A percentile compares a stretch with the other conserved stretches of the same genome.
These are phyloP conservation scores for Fusarium virguliforme DNA, from an alignment of 2,329 filamentous ascomycete genomes.

Conservation along the genomic window DNA sequence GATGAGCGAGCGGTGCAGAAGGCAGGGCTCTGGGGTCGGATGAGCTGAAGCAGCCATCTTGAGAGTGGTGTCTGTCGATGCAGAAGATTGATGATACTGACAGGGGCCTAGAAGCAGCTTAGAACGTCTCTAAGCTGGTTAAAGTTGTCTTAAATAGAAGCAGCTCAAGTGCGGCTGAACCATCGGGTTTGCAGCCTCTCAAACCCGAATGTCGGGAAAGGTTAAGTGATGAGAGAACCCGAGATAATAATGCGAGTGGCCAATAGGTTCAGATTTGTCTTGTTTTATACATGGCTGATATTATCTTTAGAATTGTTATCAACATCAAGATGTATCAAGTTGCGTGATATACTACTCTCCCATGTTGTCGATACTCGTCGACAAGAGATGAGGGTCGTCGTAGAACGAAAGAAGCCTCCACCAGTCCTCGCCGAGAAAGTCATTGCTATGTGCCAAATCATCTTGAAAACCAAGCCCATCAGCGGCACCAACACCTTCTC, in stretches of 20 bases:
- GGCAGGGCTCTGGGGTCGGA: constrained; percentile 35
- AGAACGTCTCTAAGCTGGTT: background rate
- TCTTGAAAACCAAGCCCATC: constrained; percentile 5
- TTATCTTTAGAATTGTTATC: too few relatives aligned
- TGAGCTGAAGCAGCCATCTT: constrained; percentile 2
- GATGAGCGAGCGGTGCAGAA: constrained; percentile 57
- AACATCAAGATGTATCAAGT: too few relatives aligned
- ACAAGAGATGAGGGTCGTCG: constrained; percentile 49
- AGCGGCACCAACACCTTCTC: fast-evolving
- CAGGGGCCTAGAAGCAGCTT: background rate
- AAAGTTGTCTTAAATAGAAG: background rate
- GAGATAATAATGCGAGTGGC: background rate
- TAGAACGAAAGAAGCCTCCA: constrained; percentile 48
- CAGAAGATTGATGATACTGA: too few relatives aligned
- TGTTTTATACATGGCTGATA: too few relatives aligned
- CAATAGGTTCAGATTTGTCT: too few relatives aligned
- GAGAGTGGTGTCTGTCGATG: background rate
- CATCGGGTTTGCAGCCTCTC: constrained; percentile 3
- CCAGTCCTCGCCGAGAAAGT: constrained; percentile 44
- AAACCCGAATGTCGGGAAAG: constrained; percentile 5
- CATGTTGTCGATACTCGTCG: constrained; percentile 35
- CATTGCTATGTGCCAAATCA: constrained; percentile 7
- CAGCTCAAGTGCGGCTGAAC: background rate
- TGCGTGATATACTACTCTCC: background rate
- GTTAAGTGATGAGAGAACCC: background rate